A percentile compares a stretch with the other conserved stretches of the same genome.
Conservation (phyloP, 306 rosid genomes). For the Glycyrrhiza uralensis region DNA sequence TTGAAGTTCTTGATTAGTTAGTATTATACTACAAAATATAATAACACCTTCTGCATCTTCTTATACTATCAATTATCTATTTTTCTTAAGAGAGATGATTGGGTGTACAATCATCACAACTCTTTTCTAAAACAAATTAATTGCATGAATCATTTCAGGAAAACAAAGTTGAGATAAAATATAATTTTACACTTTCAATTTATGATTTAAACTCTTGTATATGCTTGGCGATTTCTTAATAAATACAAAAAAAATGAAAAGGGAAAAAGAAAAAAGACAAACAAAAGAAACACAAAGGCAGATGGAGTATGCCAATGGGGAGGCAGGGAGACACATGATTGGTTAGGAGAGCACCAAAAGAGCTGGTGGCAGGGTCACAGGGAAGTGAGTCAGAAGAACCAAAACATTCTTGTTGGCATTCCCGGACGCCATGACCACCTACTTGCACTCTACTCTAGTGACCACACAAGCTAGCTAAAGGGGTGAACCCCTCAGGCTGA, state of each 20-base stretch:
- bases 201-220: not conserved
- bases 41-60: too few species aligned
- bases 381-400: constrained; percentile 41
- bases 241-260: not conserved
- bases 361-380: constrained; percentile 6
- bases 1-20: not conserved
- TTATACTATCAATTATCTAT: too few species aligned
- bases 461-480: constrained; percentile 36
- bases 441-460: constrained; percentile 37
- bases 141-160: too few species aligned
- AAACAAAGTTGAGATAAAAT: too few species aligned
- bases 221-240: too few species aligned
- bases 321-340: constrained; percentile 25
- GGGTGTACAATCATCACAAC: too few species aligned
- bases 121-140: too few species aligned
- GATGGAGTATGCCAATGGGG: not conserved
- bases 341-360: constrained; percentile 37
- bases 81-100: too few species aligned
- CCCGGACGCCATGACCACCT: constrained; percentile 35
- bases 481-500: constrained; percentile 35
- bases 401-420: constrained; percentile 78
- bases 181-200: too few species aligned
- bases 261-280: not conserved
- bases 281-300: not conserved
- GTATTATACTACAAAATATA: too few species aligned